Conservation (phyloP, 2,329 filamentous ascomycete genomes). For the Tolypocladium cylindrosporum region DNA sequence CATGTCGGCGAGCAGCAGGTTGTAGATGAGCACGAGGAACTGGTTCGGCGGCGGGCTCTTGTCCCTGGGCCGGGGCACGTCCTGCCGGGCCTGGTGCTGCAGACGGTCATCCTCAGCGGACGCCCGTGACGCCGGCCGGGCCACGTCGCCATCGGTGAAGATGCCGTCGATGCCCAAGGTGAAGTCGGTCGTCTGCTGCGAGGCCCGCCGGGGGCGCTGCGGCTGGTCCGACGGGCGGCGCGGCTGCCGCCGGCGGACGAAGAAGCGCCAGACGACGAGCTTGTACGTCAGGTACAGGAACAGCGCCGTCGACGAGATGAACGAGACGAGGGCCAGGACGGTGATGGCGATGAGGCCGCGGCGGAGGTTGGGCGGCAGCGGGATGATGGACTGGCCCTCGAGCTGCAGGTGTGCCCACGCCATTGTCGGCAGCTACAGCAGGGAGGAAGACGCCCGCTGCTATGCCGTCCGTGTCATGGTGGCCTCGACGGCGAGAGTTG, state of each 20-base stretch:
- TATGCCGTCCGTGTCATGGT: neutral
- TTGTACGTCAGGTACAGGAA: constrained; percentile 22
- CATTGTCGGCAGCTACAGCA: constrained; percentile 6
- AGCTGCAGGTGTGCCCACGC: constrained; percentile 10
- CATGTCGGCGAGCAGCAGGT: constrained; percentile 58
- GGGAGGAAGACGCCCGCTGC: neutral
- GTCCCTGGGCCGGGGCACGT: constrained; percentile 10
- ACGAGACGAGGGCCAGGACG: constrained; percentile 19
- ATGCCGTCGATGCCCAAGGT: constrained; percentile 25
- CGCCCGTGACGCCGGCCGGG: neutral
- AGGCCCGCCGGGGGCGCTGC: neutral
- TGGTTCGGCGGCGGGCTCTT: constrained; percentile 46
- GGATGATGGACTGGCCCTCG: constrained; percentile 14
- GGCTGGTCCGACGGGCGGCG: constrained; percentile 4
- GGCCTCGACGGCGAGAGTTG: neutral
- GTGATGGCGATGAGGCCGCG: constrained; percentile 19
- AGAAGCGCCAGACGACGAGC: constrained; percentile 17
- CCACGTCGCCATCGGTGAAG: constrained; percentile 9
- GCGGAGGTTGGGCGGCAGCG: constrained; percentile 10
- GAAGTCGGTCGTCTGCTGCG: constrained; percentile 20
- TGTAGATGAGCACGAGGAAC: constrained; percentile 60
- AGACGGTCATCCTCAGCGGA: neutral
- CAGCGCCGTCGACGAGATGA: constrained; percentile 15
- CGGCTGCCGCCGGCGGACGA: constrained; percentile 6
- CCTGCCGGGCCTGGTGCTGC: neutral